phyloP scores from a whole-genome alignment of 148 eudicot species.

The Fagopyrum homotropicum region DNA sequence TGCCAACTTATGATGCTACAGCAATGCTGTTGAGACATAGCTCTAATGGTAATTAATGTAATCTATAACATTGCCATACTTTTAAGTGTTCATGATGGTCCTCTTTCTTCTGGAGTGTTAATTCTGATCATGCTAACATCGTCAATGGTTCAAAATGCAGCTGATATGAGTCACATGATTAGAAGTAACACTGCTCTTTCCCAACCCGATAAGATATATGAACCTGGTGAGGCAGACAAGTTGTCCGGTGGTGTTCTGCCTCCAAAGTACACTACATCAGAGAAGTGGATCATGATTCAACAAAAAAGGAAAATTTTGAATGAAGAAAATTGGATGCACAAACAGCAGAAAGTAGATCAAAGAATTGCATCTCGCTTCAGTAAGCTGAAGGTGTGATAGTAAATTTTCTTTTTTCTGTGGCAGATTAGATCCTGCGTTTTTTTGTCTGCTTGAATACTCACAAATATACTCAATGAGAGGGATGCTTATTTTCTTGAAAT shows the following conservation, averaged over 20 bases:
- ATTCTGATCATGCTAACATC: slow-evolving; percentile 27
- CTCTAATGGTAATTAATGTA: slow-evolving; percentile 27
- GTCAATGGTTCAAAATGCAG: slow-evolving; percentile 25
- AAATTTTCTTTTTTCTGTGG: neutral
- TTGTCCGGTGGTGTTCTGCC: slow-evolving; percentile 34
- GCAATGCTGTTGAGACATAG: slow-evolving; percentile 25
- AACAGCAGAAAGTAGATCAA: slow-evolving; percentile 63
- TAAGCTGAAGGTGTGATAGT: slow-evolving; percentile 62
- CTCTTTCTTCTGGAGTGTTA: slow-evolving; percentile 9
- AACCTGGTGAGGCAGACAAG: slow-evolving; percentile 43
- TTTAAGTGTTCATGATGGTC: slow-evolving; percentile 9
- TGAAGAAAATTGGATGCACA: slow-evolving; percentile 58
- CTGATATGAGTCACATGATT: slow-evolving; percentile 23
- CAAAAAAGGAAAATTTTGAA: slow-evolving; percentile 50
- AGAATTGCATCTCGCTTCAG: slow-evolving; percentile 53
- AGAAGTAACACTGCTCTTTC: slow-evolving; percentile 27
- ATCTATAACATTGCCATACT: neutral
- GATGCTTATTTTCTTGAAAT: neutral
- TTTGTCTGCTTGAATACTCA: neutral
- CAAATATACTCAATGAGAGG: neutral
- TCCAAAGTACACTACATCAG: slow-evolving; percentile 64
- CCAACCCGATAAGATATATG: slow-evolving; percentile 22
- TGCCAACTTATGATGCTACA: slow-evolving; percentile 32
- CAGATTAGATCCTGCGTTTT: neutral
- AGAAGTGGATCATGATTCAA: slow-evolving; percentile 74